Percentiles rank a stretch among this genome's conserved stretches.
Conservation (phyloP, 2,329 filamentous ascomycete species). For the Fusarium clavum region DNA sequence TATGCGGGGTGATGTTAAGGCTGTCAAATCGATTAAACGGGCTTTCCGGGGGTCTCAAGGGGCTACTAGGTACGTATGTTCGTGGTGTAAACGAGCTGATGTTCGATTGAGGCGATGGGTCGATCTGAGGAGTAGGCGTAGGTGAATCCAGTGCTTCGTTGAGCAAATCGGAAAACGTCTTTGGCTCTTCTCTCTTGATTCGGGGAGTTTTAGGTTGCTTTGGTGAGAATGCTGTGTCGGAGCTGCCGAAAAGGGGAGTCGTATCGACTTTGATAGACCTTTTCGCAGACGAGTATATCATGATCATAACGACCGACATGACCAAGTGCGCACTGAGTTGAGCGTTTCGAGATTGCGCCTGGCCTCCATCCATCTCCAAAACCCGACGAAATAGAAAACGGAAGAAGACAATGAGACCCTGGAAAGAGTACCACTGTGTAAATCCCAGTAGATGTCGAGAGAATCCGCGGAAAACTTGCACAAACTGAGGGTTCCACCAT, state of each 20-base stretch:
- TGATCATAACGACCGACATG: conserved; percentile 63
- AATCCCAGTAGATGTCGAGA: conserved; percentile 70
- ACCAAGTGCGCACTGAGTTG: conserved; percentile 66
- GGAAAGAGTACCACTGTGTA: conserved; percentile 73
- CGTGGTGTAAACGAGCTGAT: conserved; percentile 31
- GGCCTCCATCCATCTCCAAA: conserved; percentile 54
- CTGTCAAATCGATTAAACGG: conserved; percentile 25
- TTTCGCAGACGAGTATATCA: conserved; percentile 59
- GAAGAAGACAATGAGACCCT: conserved; percentile 67
- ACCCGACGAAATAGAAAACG: conserved; percentile 63
- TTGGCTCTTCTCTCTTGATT: conserved; percentile 49
- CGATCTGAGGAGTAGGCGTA: conserved; percentile 22
- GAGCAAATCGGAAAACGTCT: conserved; percentile 58
- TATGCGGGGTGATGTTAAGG: conserved; percentile 33
- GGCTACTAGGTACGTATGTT: conserved; percentile 34
- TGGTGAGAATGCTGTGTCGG: conserved; percentile 41
- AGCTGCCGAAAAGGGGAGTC: conserved; percentile 62
- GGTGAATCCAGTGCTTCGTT: conserved; percentile 50
- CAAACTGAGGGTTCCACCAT: conserved; percentile 78
- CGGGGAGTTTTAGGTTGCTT: conserved; percentile 39
- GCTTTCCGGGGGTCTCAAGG: conserved; percentile 16
- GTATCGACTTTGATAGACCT: conserved; percentile 67
- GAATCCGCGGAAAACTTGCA: conserved; percentile 69
- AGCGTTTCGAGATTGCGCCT: conserved; percentile 53
- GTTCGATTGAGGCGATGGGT: conserved; percentile 25